Conservation (phyloP, 495 filamentous ascomycete genomes). For the Friedmanniomyces simplex region DNA sequence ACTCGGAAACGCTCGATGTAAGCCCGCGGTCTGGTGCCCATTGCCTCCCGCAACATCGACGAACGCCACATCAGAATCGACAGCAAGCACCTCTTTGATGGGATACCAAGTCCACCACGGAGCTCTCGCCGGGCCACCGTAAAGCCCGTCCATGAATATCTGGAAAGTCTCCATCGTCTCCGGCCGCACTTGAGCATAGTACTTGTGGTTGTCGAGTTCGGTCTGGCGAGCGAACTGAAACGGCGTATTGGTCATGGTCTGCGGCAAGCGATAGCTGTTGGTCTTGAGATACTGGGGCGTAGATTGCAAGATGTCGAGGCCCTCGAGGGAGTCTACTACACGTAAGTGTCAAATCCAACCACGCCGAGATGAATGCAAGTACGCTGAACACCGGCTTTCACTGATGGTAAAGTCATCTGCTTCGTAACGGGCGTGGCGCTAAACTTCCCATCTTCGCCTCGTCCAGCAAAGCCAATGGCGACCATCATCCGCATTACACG, state of each 20-base stretch:
- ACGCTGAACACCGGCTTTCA: constrained; percentile 4
- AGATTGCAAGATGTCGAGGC: not conserved
- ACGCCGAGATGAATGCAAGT: too few relatives aligned
- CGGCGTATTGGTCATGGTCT: constrained; percentile 7
- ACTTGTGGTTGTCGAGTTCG: constrained; percentile 1
- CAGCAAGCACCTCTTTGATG: not conserved
- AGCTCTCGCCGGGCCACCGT: constrained; percentile 1
- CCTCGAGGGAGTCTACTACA: not conserved
- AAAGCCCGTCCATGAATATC: constrained; percentile 14
- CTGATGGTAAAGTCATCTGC: constrained; percentile 3
- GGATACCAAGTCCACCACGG: constrained; percentile 11
- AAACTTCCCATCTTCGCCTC: not conserved
- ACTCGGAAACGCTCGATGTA: constrained; percentile 5
- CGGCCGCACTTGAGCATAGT: constrained; percentile 2
- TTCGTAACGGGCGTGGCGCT: constrained; percentile 4
- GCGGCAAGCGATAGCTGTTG: constrained; percentile 4
- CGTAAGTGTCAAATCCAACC: too few relatives aligned
- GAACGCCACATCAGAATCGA: constrained; percentile 4
- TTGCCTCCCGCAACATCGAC: constrained; percentile 17
- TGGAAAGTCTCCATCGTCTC: constrained; percentile 9
- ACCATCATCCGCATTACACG: constrained; percentile 6
- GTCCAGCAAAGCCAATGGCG: constrained; percentile 9
- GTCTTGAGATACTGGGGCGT: constrained; percentile 7
- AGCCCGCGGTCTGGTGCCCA: constrained; percentile 7
- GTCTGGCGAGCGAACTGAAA: constrained; percentile 12